These are phyloP conservation scores for Geranomyces michiganensis DNA, from an alignment of 192 early-diverging fungal genomes.

Conservation along the genomic window DNA sequence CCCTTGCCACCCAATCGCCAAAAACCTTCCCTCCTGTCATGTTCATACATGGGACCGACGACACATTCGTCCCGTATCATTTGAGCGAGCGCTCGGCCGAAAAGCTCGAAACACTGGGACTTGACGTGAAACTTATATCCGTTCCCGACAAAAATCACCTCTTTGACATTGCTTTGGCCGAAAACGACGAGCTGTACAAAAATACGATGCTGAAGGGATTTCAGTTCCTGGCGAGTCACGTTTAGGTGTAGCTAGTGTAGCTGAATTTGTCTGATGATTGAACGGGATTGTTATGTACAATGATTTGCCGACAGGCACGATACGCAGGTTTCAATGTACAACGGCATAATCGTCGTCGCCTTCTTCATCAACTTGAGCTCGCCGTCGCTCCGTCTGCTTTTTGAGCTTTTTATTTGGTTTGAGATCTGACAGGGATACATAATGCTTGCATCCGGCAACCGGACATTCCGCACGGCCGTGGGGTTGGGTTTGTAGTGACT, in stretches of 20 bases:
- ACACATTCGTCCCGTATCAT: constrained; percentile 4
- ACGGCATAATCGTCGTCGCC: constrained; percentile 25
- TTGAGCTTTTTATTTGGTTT: constrained; percentile 29
- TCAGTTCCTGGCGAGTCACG: constrained; percentile 18
- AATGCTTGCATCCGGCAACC: constrained; percentile 36
- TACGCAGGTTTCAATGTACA: too few relatives aligned
- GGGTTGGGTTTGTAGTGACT: not conserved
- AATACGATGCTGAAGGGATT: constrained; percentile 2
- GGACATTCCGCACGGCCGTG: constrained; percentile 34
- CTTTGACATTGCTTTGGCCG: constrained; percentile 17
- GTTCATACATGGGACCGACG: constrained; percentile 9
- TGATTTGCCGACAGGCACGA: too few relatives aligned
- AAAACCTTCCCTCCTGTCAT: constrained; percentile 11
- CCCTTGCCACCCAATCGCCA: not conserved
- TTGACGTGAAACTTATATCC: constrained; percentile 1
- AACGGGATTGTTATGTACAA: too few relatives aligned
- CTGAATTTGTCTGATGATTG: too few relatives aligned
- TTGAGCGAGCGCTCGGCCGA: not conserved
- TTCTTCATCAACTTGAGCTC: constrained; percentile 23
- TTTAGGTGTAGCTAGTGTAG: not conserved
- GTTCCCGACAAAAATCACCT: constrained; percentile 14
- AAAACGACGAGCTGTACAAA: constrained; percentile 16
- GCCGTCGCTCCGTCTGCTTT: not conserved
- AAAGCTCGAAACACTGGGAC: constrained; percentile 3
- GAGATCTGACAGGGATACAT: constrained; percentile 23